A percentile compares a stretch with the other conserved stretches of the same genome.
phyloP scores from a whole-genome alignment of 2,329 filamentous ascomycete genomes.

The Graphiopsis chlorocephala region DNA sequence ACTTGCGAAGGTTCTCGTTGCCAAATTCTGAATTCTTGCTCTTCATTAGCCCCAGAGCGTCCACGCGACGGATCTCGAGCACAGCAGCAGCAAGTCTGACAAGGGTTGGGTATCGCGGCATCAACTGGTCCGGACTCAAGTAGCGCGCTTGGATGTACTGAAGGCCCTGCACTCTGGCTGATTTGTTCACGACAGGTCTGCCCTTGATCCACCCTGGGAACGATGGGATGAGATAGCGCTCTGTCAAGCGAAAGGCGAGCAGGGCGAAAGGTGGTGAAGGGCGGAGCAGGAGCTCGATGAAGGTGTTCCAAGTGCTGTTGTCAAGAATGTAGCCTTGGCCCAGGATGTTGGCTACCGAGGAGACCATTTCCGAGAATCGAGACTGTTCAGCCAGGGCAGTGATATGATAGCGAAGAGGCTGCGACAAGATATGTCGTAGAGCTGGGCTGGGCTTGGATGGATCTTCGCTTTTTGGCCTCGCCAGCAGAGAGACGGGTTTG shows the following conservation, averaged over 20 bases:
- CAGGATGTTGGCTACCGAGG: conserved; percentile 55
- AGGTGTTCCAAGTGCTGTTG: conserved; percentile 76
- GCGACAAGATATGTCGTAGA: conserved; percentile 40
- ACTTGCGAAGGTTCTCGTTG: conserved; percentile 9
- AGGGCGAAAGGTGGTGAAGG: conserved; percentile 52
- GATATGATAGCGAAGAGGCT: conserved; percentile 52
- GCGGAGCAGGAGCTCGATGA: conserved; percentile 65
- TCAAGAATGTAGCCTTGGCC: conserved; percentile 70
- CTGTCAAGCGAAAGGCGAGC: conserved; percentile 71
- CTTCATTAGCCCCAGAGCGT: conserved; percentile 28
- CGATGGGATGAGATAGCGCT: conserved; percentile 71
- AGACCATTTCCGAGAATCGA: conserved; percentile 37
- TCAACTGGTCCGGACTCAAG: conserved; percentile 25
- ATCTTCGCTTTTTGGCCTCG: not conserved
- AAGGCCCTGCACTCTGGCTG: conserved; percentile 21
- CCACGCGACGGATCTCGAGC: conserved; percentile 35
- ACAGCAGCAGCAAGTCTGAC: conserved; percentile 41
- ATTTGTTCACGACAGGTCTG: conserved; percentile 18
- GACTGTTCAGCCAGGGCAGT: conserved; percentile 52
- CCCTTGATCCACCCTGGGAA: conserved; percentile 69
- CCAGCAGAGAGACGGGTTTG: not conserved
- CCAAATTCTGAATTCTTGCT: conserved; percentile 24
- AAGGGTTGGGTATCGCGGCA: conserved; percentile 45
- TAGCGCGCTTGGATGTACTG: conserved; percentile 32
- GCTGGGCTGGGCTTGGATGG: not conserved